A percentile compares a stretch with the other conserved stretches of the same genome.
Evolutionary conservation across 2,329 filamentous ascomycete species (phyloP).

Genomic region (Aspergillus sp.): DNA sequence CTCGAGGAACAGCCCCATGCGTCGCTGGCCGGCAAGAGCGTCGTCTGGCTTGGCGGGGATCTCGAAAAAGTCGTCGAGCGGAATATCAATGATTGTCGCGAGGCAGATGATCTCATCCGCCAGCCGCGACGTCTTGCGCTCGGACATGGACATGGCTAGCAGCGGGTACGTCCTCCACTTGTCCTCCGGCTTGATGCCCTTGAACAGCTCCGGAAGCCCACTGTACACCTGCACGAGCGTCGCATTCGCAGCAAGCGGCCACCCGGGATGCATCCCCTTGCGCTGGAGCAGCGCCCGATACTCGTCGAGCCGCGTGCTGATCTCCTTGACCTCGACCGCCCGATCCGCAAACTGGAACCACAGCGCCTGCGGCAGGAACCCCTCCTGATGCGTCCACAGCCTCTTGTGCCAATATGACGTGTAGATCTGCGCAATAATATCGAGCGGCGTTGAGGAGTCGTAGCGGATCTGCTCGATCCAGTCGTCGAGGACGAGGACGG

Average conservation of each 20-base stretch:
- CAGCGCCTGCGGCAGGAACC: constrained; percentile 16
- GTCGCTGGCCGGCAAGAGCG: not conserved
- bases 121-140: constrained; percentile 19
- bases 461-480: constrained; percentile 21
- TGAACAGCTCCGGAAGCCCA: not conserved
- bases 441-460: constrained; percentile 7
- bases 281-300: not conserved
- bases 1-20: constrained; percentile 17
- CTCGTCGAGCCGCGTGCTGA: not conserved
- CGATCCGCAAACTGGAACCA: constrained; percentile 21
- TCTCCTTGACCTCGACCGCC: not conserved
- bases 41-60: not conserved
- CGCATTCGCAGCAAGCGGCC: not conserved
- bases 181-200: not conserved
- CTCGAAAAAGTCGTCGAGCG: not conserved
- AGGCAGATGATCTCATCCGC: constrained; percentile 21
- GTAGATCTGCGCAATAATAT: constrained; percentile 18
- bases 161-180: constrained; percentile 17
- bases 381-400: constrained; percentile 25
- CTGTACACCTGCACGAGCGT: not conserved
- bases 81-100: constrained; percentile 17
- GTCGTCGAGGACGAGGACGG: constrained; percentile 25
- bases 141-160: constrained; percentile 13
- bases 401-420: constrained; percentile 23
- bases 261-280: not conserved